Percentiles rank a stretch among this genome's conserved stretches.
Conservation (phyloP, 2,329 filamentous ascomycete genomes). For the Cladosporium sp. region DNA sequence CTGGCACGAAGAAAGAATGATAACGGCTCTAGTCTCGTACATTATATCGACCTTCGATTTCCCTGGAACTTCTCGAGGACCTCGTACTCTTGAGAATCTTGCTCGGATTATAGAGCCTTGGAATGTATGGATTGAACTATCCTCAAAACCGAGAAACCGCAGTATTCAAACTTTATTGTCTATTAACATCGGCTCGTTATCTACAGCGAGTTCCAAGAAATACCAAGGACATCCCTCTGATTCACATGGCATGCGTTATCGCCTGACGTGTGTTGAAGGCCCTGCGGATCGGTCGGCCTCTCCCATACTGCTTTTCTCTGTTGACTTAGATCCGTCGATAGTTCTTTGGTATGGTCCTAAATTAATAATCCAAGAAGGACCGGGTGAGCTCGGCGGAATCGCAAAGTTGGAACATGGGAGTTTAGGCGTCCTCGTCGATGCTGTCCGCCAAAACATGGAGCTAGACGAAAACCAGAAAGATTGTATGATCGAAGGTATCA, state of each 20-base stretch:
- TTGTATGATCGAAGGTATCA: not conserved
- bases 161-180: not conserved
- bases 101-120: not conserved
- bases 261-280: not conserved
- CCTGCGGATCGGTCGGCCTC: not conserved
- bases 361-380: too few relatives aligned
- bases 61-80: not conserved
- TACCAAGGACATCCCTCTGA: not conserved
- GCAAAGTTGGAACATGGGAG: not conserved
- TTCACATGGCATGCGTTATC: not conserved
- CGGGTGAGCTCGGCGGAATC: too few relatives aligned
- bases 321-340: not conserved
- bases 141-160: too few relatives aligned
- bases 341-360: not conserved
- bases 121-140: not conserved
- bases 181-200: not conserved
- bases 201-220: fast-evolving
- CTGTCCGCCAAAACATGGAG: not conserved
- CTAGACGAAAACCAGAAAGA: not conserved
- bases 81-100: not conserved
- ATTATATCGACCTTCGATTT: too few relatives aligned
- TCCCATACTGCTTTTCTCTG: not conserved
- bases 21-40: not conserved
- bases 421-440: not conserved
- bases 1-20: not conserved